Conservation (phyloP, 2,329 filamentous ascomycete species). For the Sclerotinia sclerotiorum region DNA sequence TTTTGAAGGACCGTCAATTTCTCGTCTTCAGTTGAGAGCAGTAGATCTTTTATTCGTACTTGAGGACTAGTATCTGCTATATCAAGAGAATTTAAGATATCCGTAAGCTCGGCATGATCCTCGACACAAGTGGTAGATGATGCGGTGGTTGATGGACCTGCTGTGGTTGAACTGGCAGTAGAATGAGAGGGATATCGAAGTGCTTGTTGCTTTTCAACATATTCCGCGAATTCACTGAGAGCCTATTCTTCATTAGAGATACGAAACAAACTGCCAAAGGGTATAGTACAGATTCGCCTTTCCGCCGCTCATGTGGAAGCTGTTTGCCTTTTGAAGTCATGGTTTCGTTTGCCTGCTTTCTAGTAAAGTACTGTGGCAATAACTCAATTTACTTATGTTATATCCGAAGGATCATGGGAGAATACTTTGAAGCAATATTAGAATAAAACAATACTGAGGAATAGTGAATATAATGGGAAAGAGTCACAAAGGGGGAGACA, state of each 20-base stretch:
- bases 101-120: conserved; percentile 78
- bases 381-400: conserved; percentile 1
- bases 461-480: background rate
- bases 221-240: conserved; percentile 94
- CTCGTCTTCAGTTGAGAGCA: conserved; percentile 64
- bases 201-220: conserved; percentile 91
- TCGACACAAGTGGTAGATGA: conserved; percentile 42
- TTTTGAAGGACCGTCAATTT: conserved; percentile 62
- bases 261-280: background rate
- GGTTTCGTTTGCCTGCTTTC: background rate
- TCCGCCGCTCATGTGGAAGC: conserved; percentile 74
- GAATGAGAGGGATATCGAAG: conserved; percentile 55
- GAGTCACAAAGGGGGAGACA: background rate
- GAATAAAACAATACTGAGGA: background rate
- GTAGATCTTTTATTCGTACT: conserved; percentile 71
- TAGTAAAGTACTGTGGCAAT: background rate
- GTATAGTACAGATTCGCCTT: conserved; percentile 74
- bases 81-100: conserved; percentile 75
- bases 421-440: background rate
- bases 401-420: conserved; percentile 31
- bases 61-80: conserved; percentile 68
- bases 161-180: conserved; percentile 25
- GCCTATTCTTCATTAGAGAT: conserved; percentile 49
- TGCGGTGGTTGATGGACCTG: conserved; percentile 31
- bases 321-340: conserved; percentile 57